These are phyloP conservation scores for Serendipita vermifera DNA, from an alignment of 768 basidiomycete species.

Conservation along the genomic window DNA sequence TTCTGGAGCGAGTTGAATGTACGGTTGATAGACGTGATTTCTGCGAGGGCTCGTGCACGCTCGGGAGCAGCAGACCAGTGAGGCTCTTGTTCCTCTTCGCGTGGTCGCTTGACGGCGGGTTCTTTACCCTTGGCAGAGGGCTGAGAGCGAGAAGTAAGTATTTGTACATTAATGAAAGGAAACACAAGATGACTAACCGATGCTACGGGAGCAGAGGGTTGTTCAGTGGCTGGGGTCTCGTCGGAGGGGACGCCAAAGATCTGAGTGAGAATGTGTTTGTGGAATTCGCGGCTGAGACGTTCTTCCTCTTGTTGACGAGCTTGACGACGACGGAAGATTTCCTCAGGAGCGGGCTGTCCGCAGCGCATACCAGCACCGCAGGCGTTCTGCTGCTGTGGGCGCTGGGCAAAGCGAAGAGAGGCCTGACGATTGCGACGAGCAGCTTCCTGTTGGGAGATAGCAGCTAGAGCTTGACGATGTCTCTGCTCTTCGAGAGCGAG, in stretches of 20 bases:
- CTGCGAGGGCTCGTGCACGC: not conserved
- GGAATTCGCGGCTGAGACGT: not conserved
- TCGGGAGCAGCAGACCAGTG: conserved; percentile 1
- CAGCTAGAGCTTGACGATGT: not conserved
- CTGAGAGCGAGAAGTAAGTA: no score
- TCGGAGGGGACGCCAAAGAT: conserved; percentile 6
- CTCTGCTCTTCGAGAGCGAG: not conserved
- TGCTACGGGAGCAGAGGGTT: no score
- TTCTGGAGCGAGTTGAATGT: not conserved
- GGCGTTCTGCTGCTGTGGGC: no score
- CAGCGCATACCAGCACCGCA: not conserved
- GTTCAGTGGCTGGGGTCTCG: no score
- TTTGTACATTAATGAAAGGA: no score
- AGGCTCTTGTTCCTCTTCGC: not conserved
- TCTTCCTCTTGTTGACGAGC: conserved; percentile 6
- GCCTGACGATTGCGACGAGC: no score
- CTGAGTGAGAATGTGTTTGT: conserved; percentile 1
- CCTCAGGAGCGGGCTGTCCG: not conserved
- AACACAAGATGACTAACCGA: no score
- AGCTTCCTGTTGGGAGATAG: not conserved
- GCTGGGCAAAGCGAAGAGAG: not conserved
- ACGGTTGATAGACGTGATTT: not conserved
- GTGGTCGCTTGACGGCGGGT: not conserved
- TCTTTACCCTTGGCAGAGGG: no score
- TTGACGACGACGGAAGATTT: conserved; percentile 3